phyloP scores from a whole-genome alignment of 2,329 filamentous ascomycete genomes.

The Fusarium palustre region DNA sequence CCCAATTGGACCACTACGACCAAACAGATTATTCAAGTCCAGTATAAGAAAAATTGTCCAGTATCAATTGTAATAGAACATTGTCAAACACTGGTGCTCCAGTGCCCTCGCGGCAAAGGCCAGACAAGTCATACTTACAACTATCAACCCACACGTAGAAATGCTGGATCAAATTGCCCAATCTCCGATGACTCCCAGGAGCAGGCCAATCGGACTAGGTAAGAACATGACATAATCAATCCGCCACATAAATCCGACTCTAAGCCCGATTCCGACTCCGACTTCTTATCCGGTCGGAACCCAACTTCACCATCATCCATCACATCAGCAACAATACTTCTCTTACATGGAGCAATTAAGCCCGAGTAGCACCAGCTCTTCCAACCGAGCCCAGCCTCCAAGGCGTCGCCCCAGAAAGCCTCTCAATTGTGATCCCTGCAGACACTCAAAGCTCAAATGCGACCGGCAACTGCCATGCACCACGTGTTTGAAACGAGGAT shows the following conservation, averaged over 20 bases:
- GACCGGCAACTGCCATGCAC: slow-evolving; percentile 16
- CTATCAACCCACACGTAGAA: background rate
- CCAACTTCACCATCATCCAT: background rate
- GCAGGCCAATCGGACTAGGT: fast-evolving
- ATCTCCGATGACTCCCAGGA: background rate
- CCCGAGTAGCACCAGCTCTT: background rate
- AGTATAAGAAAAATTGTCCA: background rate
- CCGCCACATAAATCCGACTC: background rate
- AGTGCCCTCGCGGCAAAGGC: no score
- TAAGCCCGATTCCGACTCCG: slow-evolving; percentile 1
- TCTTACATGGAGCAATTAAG: background rate
- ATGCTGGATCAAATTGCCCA: background rate
- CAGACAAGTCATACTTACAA: background rate
- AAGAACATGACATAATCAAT: background rate
- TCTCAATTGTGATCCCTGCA: slow-evolving; percentile 22
- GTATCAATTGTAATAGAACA: no score
- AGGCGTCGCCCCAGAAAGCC: slow-evolving; percentile 20
- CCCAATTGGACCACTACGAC: background rate
- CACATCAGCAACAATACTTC: background rate
- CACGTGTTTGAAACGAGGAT: slow-evolving; percentile 21
- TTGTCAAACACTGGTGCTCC: no score
- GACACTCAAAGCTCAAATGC: slow-evolving; percentile 26
- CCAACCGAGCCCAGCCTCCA: background rate
- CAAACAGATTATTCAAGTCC: background rate
- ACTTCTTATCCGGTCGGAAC: background rate